Evolutionary conservation across 2,329 filamentous ascomycete species (phyloP).

Genomic region (Neoscytalidium dimidiatum): DNA sequence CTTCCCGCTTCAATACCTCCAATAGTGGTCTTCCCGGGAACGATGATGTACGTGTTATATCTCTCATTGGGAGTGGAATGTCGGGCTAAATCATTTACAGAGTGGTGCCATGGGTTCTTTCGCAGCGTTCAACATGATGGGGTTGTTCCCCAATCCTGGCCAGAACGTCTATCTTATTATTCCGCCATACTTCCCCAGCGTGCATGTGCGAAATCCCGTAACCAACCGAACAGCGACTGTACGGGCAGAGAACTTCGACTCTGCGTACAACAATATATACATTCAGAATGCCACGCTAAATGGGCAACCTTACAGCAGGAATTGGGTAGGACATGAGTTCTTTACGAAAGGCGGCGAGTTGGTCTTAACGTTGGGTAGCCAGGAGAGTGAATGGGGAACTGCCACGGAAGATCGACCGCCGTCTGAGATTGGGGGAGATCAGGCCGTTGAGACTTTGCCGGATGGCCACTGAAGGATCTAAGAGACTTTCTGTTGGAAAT

Average conservation of each 20-base stretch:
- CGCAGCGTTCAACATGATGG: slow-evolving; percentile 46
- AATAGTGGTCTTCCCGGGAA: slow-evolving; percentile 47
- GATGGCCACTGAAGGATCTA: background rate
- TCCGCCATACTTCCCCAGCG: slow-evolving; percentile 47
- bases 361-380: slow-evolving; percentile 43
- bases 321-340: slow-evolving; percentile 49
- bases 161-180: slow-evolving; percentile 52
- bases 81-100: background rate
- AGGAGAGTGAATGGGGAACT: slow-evolving; percentile 48
- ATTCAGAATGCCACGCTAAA: slow-evolving; percentile 47
- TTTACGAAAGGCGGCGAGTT: slow-evolving; percentile 46
- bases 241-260: slow-evolving; percentile 43
- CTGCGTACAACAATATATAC: slow-evolving; percentile 44
- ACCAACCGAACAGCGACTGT: slow-evolving; percentile 47
- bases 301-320: slow-evolving; percentile 44
- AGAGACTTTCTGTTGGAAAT: no score
- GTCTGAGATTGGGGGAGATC: slow-evolving; percentile 23
- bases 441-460: background rate
- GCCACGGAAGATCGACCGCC: slow-evolving; percentile 43
- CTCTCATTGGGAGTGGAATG: no score
- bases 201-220: slow-evolving; percentile 41
- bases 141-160: slow-evolving; percentile 49
- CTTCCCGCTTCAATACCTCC: slow-evolving; percentile 45
- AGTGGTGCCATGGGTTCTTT: slow-evolving; percentile 50
- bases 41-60: slow-evolving; percentile 36